Evolutionary conservation across 352 stramenopile genomes (phyloP), one percentile per base, ranked within the genome.

Genomic region (Saprolegnia diclina): DNA sequence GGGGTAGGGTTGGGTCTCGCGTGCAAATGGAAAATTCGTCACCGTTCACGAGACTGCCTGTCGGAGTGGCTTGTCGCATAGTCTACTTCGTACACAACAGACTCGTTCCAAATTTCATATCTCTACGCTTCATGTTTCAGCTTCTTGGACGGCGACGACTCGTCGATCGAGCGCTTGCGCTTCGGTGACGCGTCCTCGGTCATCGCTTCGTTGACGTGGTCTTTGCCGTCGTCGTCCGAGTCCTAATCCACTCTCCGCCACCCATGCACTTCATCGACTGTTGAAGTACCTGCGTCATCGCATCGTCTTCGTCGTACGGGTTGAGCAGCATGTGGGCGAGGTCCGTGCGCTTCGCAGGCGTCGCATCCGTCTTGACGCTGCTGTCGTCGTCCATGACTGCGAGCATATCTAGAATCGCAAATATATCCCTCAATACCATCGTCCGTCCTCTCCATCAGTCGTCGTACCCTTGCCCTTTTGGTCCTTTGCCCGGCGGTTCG

Each of bases 401-500:
- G 1, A 48, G 18, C 29, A 35, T 35, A 35, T 35, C 29, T 35
- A 35, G 5, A 5, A 5, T n/a, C n/a, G n/a, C n/a, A n/a, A n/a
- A n/a, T n/a, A n/a, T n/a, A n/a, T n/a, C n/a, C n/a, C n/a, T n/a
- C n/a, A n/a, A n/a, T n/a, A n/a, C n/a, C n/a, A n/a, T n/a, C n/a
- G n/a, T n/a, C n/a, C n/a, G n/a, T n/a, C n/a, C n/a, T n/a, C n/a
- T n/a, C n/a, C 29, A 35, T 35, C 29, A 35, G 5, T 35, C 5
- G 2, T 3, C 42, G 13, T 91, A 59, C 52, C 52, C 19, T 59
- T 59, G 11, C 52, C 86, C 35, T 85, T 73, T 48, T 83, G 84
- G 63, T 94, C 86, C 56, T 94, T 92, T 7, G 82, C 82, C 40
- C 86, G 82, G 32, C 85, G 83, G 68, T 90, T 89, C 10, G 84